Evolutionary conservation across 352 stramenopile genomes (phyloP).

Genomic region (Phytophthora kernoviae): DNA sequence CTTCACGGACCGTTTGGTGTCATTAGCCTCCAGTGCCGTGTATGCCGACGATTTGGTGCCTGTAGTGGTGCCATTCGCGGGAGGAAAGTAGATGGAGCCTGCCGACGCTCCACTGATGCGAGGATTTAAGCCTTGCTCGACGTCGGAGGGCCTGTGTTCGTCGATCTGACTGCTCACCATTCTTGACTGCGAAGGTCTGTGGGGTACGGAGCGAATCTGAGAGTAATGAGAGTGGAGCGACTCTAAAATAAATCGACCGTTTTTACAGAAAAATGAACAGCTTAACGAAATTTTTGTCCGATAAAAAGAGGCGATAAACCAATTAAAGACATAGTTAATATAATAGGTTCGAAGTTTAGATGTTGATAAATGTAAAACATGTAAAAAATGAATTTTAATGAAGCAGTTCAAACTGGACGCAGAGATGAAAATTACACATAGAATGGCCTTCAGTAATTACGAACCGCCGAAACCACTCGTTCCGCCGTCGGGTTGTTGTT

Average conservation of each 20-base stretch:
- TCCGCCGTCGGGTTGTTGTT: too few species aligned
- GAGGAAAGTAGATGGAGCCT: conserved; percentile 23
- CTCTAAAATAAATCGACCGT: conserved; percentile 4
- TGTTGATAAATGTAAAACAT: too few species aligned
- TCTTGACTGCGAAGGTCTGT: conserved; percentile 4
- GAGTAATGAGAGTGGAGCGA: conserved; percentile 1
- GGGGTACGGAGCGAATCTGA: conserved; percentile 2
- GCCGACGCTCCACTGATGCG: conserved; percentile 21
- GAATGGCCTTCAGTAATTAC: too few species aligned
- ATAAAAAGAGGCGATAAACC: not conserved
- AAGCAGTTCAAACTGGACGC: not conserved
- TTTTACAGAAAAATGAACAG: not conserved
- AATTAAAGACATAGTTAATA: too few species aligned
- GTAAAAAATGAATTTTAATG: too few species aligned
- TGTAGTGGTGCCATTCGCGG: not conserved
- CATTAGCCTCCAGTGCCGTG: conserved; percentile 15
- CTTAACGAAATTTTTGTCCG: not conserved
- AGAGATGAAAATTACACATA: too few species aligned
- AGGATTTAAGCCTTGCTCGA: conserved; percentile 22
- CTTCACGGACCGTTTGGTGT: conserved; percentile 17
- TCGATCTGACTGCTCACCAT: conserved; percentile 17
- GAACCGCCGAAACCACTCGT: too few species aligned
- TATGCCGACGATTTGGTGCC: conserved; percentile 17
- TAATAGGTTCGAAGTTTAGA: too few species aligned
- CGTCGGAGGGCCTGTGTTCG: not conserved